Conservation (phyloP, 2,329 filamentous ascomycete genomes). For the Fusarium penzigii region DNA sequence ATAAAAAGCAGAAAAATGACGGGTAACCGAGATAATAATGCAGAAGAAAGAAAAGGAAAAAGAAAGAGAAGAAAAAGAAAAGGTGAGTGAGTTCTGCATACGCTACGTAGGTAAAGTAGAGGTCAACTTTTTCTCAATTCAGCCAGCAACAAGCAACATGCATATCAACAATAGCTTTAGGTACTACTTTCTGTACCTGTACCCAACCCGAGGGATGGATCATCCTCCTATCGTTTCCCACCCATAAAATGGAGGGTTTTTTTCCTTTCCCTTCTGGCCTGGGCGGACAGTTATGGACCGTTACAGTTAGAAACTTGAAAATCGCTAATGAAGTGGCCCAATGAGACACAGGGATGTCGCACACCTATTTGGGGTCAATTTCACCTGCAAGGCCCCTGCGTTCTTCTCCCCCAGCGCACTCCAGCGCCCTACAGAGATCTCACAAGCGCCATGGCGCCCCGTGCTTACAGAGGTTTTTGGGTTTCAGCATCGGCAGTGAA, state of each 20-base stretch:
- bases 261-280: too few relatives aligned
- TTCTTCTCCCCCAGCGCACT: constrained; percentile 12
- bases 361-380: too few relatives aligned
- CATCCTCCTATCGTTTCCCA: too few relatives aligned
- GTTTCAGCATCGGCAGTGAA: neutral
- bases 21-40: neutral
- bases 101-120: too few relatives aligned
- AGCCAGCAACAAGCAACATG: constrained; percentile 13
- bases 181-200: constrained; percentile 17
- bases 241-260: too few relatives aligned
- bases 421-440: constrained; percentile 15
- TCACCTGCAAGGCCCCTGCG: constrained; percentile 2
- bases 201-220: neutral
- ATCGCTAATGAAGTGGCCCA: neutral
- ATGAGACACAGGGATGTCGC: neutral
- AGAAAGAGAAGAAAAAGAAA: constrained; percentile 4
- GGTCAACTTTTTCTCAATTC: constrained; percentile 3
- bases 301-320: neutral
- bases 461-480: constrained; percentile 16
- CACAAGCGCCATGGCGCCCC: constrained; percentile 1
- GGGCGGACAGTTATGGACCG: neutral
- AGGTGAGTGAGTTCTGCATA: too few relatives aligned
- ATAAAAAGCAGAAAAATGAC: too few relatives aligned
- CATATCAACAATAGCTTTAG: constrained; percentile 22
- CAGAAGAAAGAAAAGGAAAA: constrained; percentile 10